Conservation (phyloP, 768 basidiomycete genomes). For the Artomyces pyxidatus region DNA sequence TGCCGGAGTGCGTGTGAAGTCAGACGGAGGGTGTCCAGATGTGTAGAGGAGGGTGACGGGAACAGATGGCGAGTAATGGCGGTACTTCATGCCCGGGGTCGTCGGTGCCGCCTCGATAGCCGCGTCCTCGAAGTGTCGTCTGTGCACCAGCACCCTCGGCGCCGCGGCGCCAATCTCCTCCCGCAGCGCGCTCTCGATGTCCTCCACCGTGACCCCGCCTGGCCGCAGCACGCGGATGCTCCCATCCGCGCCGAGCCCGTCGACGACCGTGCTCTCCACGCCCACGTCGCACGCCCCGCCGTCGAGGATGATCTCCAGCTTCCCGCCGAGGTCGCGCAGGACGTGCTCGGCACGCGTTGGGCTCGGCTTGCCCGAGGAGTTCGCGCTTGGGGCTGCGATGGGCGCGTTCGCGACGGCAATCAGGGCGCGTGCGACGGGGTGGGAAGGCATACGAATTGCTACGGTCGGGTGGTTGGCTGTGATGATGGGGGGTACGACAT, state of each 20-base stretch:
- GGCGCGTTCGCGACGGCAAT: slow-evolving; percentile 70
- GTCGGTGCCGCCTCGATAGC: slow-evolving; percentile 74
- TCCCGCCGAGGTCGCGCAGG: slow-evolving; percentile 63
- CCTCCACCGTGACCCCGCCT: slow-evolving; percentile 89
- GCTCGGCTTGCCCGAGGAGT: slow-evolving; percentile 89
- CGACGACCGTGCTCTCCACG: slow-evolving; percentile 92
- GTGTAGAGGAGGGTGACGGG: slow-evolving; percentile 73
- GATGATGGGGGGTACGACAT: slow-evolving; percentile 60
- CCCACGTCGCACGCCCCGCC: slow-evolving; percentile 90
- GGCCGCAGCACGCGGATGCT: slow-evolving; percentile 78
- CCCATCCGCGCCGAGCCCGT: slow-evolving; percentile 72
- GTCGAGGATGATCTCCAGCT: slow-evolving; percentile 72
- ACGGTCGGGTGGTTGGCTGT: slow-evolving; percentile 77
- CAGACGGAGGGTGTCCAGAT: slow-evolving; percentile 32
- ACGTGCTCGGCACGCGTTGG: slow-evolving; percentile 90
- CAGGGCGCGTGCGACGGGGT: slow-evolving; percentile 85
- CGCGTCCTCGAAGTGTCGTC: slow-evolving; percentile 66
- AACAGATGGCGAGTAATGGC: slow-evolving; percentile 89
- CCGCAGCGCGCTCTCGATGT: slow-evolving; percentile 55
- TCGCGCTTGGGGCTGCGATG: slow-evolving; percentile 91
- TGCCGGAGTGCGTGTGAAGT: slow-evolving; percentile 23
- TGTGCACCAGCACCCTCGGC: slow-evolving; percentile 60
- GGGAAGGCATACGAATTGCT: slow-evolving; percentile 90
- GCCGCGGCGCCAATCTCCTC: slow-evolving; percentile 27
- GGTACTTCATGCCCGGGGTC: slow-evolving; percentile 98